Conservation (phyloP, 2,329 filamentous ascomycete species). For the Raffaelea arxii region DNA sequence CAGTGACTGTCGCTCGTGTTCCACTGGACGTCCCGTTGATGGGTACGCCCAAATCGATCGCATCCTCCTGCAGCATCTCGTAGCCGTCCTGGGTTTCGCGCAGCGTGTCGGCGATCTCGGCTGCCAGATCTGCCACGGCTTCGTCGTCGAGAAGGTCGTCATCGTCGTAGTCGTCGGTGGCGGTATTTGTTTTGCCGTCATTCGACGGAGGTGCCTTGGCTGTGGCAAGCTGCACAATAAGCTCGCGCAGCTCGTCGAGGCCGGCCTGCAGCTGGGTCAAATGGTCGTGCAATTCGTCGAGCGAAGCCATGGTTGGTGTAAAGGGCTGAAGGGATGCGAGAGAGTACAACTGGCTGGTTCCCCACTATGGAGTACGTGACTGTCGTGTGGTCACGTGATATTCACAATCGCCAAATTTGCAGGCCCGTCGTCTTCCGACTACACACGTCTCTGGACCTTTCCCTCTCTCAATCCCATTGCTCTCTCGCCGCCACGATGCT, state of each 20-base stretch:
- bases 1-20: not conserved
- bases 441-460: not conserved
- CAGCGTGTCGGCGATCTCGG: slow-evolving; percentile 70
- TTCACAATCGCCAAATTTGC: too few species aligned
- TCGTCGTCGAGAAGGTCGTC: slow-evolving; percentile 41
- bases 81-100: slow-evolving; percentile 76
- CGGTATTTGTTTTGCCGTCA: slow-evolving; percentile 30
- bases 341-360: too few species aligned
- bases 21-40: too few species aligned
- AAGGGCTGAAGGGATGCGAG: too few species aligned
- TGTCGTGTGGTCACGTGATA: too few species aligned
- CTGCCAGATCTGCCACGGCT: slow-evolving; percentile 60
- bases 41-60: slow-evolving; percentile 52
- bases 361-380: too few species aligned
- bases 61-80: slow-evolving; percentile 69
- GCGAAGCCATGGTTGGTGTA: slow-evolving; percentile 29
- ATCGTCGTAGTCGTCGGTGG: slow-evolving; percentile 14
- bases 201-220: slow-evolving; percentile 41
- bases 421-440: not conserved
- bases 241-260: slow-evolving; percentile 44
- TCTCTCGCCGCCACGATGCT: slow-evolving; percentile 56
- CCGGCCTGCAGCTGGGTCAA: slow-evolving; percentile 51
- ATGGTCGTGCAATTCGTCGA: slow-evolving; percentile 53
- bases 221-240: slow-evolving; percentile 48
- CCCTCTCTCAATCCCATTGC: too few species aligned